Conservation (phyloP, 176 grass and related monocot species). For the Rhynchospora tenuis region DNA sequence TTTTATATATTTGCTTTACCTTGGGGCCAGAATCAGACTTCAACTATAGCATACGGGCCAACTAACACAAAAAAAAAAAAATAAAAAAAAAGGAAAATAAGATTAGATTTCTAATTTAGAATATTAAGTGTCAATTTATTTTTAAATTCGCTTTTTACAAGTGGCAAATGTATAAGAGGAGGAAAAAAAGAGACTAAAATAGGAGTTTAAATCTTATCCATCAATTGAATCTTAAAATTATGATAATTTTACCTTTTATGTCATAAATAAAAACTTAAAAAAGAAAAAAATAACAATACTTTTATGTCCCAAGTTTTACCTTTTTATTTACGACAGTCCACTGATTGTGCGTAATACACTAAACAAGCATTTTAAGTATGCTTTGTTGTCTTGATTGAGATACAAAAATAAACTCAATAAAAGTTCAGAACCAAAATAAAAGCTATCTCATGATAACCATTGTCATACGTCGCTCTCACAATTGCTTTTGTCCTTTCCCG, state of each 20-base stretch:
- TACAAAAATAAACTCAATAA: not conserved
- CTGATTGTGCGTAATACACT: not conserved
- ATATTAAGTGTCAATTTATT: not conserved
- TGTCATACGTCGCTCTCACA: not conserved
- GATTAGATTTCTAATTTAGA: not conserved
- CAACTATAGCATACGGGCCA: too few species aligned
- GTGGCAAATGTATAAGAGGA: constrained; percentile 1
- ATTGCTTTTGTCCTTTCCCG: not conserved
- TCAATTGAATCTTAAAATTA: too few species aligned
- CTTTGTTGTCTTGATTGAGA: not conserved
- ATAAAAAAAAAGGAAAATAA: not conserved
- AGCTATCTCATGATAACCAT: constrained; percentile 16
- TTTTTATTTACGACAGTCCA: not conserved
- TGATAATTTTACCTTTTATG: not conserved
- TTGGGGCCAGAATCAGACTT: not conserved
- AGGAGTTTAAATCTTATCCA: not conserved
- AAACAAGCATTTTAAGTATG: not conserved
- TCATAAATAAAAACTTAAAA: not conserved
- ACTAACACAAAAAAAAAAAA: too few species aligned
- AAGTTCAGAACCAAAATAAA: constrained; percentile 1
- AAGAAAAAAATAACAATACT: too few species aligned
- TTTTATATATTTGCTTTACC: not conserved
- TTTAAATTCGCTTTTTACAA: not conserved
- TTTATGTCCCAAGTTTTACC: too few species aligned
- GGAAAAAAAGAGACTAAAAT: not conserved